A percentile compares a stretch with the other conserved stretches of the same genome.
Conservation (phyloP, 805 yeast genomes). For the Kodamaea jinghongensis region DNA sequence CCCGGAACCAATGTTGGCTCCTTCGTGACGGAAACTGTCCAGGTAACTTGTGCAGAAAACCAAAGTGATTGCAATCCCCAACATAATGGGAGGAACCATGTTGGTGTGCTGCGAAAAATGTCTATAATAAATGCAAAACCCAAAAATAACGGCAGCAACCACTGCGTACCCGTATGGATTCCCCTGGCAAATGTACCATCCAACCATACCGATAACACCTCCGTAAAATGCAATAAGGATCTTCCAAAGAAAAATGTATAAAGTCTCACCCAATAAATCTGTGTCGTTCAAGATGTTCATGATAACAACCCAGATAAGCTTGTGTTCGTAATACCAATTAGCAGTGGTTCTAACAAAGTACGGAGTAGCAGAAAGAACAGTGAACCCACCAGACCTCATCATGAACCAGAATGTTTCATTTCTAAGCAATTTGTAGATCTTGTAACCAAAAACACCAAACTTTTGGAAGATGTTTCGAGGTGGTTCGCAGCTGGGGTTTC, state of each 20-base stretch:
- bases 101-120: conserved; percentile 30
- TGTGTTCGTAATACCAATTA: conserved; percentile 23
- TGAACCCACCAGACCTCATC: conserved; percentile 24
- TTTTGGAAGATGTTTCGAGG: conserved; percentile 23
- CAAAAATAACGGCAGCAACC: conserved; percentile 25
- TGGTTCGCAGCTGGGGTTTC: conserved; percentile 30
- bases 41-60: conserved; percentile 35
- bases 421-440: conserved; percentile 17
- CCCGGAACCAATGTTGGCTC: conserved; percentile 28
- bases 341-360: conserved; percentile 28
- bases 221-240: conserved; percentile 28
- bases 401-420: conserved; percentile 29
- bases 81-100: conserved; percentile 26
- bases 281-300: conserved; percentile 30
- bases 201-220: conserved; percentile 26
- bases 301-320: conserved; percentile 31
- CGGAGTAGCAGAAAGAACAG: conserved; percentile 23
- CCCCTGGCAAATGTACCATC: conserved; percentile 37
- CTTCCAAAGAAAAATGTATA: conserved; percentile 23
- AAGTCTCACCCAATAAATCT: conserved; percentile 30
- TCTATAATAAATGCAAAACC: conserved; percentile 23
- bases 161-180: conserved; percentile 31
- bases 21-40: conserved; percentile 17
- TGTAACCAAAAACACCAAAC: conserved; percentile 17
- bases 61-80: conserved; percentile 25